phyloP scores from a whole-genome alignment of 1,284 basidiomycete genomes.

The Meripilus lineatus region DNA sequence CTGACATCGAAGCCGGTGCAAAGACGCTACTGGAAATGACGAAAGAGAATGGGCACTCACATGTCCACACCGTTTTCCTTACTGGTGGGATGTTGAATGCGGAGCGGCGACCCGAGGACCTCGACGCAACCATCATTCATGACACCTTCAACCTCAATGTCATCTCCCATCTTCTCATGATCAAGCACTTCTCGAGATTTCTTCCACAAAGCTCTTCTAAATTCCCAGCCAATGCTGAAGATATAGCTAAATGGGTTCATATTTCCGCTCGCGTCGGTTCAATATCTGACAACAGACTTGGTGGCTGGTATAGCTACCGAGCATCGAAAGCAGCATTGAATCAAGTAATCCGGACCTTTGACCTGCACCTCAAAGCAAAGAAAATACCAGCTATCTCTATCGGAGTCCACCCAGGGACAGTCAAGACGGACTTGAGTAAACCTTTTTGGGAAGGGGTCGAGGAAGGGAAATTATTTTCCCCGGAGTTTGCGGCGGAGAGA shows the following conservation, averaged over 20 bases:
- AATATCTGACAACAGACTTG: slow-evolving; percentile 55
- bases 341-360: slow-evolving; percentile 66
- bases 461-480: slow-evolving; percentile 49
- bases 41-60: slow-evolving; percentile 27
- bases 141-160: slow-evolving; percentile 54
- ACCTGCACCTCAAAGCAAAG: slow-evolving; percentile 55
- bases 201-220: slow-evolving; percentile 31
- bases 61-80: slow-evolving; percentile 51
- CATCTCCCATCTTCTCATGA: slow-evolving; percentile 55
- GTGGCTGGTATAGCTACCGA: slow-evolving; percentile 74
- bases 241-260: slow-evolving; percentile 55
- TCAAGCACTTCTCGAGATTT: slow-evolving; percentile 59
- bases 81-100: slow-evolving; percentile 52
- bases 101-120: slow-evolving; percentile 51
- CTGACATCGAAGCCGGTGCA: slow-evolving; percentile 45
- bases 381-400: slow-evolving; percentile 51
- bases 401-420: slow-evolving; percentile 57
- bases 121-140: slow-evolving; percentile 39
- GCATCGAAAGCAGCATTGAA: slow-evolving; percentile 75
- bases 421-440: slow-evolving; percentile 56
- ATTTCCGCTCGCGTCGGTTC: slow-evolving; percentile 61
- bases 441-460: slow-evolving; percentile 35
- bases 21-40: slow-evolving; percentile 34
- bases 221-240: slow-evolving; percentile 10
- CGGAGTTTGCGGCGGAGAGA: slow-evolving; percentile 55